Evolutionary conservation across 2,329 filamentous ascomycete species (phyloP).

Genomic region (Xylogone sp.): DNA sequence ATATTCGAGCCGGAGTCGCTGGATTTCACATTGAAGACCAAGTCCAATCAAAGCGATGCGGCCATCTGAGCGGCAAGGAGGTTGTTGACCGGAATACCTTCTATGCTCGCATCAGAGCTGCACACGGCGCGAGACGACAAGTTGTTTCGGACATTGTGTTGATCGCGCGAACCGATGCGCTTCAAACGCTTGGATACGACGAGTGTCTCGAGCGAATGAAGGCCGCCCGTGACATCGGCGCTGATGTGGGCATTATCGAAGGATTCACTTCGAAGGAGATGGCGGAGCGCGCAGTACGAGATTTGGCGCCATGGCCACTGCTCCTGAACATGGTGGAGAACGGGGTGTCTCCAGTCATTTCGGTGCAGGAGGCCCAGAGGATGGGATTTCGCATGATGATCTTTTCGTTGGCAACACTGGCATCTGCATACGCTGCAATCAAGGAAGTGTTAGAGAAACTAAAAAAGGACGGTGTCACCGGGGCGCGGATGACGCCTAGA

Average conservation of each 20-base stretch:
- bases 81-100: conserved; percentile 49
- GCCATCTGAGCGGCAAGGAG: conserved; percentile 57
- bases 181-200: conserved; percentile 53
- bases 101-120: conserved; percentile 49
- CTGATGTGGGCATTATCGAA: conserved; percentile 56
- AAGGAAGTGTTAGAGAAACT: conserved; percentile 32
- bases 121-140: conserved; percentile 44
- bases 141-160: conserved; percentile 54
- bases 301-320: conserved; percentile 44
- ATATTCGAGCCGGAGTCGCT: conserved; percentile 52
- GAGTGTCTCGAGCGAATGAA: conserved; percentile 47
- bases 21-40: conserved; percentile 60
- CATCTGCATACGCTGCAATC: conserved; percentile 41
- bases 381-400: conserved; percentile 57
- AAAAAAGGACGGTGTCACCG: conserved; percentile 33
- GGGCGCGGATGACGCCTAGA: conserved; percentile 39
- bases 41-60: conserved; percentile 59
- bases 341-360: conserved; percentile 49
- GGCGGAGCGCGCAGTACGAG: conserved; percentile 38
- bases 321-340: conserved; percentile 54
- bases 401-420: conserved; percentile 46
- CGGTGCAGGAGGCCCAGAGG: conserved; percentile 44
- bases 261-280: conserved; percentile 49
- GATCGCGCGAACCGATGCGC: conserved; percentile 59
- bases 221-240: conserved; percentile 48